phyloP scores from a whole-genome alignment of 208 protist genomes.

The Crithidia brevicula region DNA sequence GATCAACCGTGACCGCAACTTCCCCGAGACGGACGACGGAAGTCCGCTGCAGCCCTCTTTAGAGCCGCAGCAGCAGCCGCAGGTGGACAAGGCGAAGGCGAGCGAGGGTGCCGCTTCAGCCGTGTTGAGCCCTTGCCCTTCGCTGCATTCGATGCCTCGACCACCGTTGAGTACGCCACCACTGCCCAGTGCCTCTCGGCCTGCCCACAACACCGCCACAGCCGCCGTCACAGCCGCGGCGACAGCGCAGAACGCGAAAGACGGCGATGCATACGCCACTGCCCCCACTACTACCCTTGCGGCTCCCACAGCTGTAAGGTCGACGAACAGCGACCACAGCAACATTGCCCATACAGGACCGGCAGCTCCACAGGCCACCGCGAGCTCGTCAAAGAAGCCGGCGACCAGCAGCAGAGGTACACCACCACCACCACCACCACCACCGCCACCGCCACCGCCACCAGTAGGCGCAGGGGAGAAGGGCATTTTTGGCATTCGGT shows the following conservation, averaged over 20 bases:
- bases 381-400: no score
- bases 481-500: constrained; percentile 39
- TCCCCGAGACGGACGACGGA: constrained; percentile 8
- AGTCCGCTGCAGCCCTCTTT: neutral
- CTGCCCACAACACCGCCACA: neutral
- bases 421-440: neutral
- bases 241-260: neutral
- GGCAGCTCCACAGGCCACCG: no score
- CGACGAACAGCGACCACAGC: neutral
- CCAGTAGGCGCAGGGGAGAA: neutral
- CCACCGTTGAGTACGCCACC: constrained; percentile 5
- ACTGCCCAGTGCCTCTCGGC: neutral
- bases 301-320: neutral
- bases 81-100: neutral
- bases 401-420: neutral
- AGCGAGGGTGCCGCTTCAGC: neutral
- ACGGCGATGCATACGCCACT: neutral
- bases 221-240: neutral
- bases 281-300: neutral
- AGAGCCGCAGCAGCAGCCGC: neutral
- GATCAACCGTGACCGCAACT: constrained; percentile 6
- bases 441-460: neutral
- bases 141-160: neutral
- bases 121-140: neutral
- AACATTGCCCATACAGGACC: no score